Evolutionary conservation across 495 filamentous ascomycete genomes (phyloP).

Genomic region (Aspergillus panamensis): DNA sequence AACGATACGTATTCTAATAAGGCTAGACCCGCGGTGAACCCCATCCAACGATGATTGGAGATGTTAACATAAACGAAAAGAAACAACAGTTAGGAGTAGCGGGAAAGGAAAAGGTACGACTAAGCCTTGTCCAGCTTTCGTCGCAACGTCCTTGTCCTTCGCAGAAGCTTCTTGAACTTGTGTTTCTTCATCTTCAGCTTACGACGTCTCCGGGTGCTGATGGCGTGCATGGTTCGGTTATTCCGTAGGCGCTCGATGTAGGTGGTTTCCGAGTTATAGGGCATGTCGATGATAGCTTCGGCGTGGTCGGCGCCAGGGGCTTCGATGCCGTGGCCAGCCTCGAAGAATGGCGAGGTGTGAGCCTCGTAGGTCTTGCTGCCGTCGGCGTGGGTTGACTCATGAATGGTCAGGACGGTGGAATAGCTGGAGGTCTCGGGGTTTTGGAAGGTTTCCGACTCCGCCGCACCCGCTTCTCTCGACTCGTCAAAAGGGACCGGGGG

Average conservation of each 20-base stretch:
- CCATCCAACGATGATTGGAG: slow-evolving; percentile 1
- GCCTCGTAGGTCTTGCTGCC: slow-evolving; percentile 63
- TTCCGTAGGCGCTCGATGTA: slow-evolving; percentile 42
- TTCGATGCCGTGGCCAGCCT: slow-evolving; percentile 32
- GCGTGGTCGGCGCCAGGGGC: slow-evolving; percentile 28
- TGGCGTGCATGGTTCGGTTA: slow-evolving; percentile 50
- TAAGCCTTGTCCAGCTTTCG: slow-evolving; percentile 71
- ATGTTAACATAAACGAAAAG: slow-evolving; percentile 1
- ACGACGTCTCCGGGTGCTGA: slow-evolving; percentile 84
- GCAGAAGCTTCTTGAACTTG: slow-evolving; percentile 99
- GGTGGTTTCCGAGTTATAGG: slow-evolving; percentile 31
- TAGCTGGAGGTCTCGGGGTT: slow-evolving; percentile 54
- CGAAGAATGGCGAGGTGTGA: slow-evolving; percentile 41
- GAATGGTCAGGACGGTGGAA: slow-evolving; percentile 77
- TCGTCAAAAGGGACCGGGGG: slow-evolving; percentile 59
- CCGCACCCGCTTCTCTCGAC: slow-evolving; percentile 29
- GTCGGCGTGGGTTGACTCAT: slow-evolving; percentile 66
- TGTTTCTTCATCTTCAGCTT: slow-evolving; percentile 99
- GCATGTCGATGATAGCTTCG: slow-evolving; percentile 35
- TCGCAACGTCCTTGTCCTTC: slow-evolving; percentile 81
- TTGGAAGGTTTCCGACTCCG: slow-evolving; percentile 23
- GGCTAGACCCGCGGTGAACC: background rate
- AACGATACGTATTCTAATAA: slow-evolving; percentile 7
- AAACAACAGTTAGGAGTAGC: slow-evolving; percentile 2
- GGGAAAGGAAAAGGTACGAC: slow-evolving; percentile 10